A percentile compares a stretch with the other conserved stretches of the same genome.
Conservation (phyloP, 164 flowering plant species). For the Cinnamomum chago region DNA sequence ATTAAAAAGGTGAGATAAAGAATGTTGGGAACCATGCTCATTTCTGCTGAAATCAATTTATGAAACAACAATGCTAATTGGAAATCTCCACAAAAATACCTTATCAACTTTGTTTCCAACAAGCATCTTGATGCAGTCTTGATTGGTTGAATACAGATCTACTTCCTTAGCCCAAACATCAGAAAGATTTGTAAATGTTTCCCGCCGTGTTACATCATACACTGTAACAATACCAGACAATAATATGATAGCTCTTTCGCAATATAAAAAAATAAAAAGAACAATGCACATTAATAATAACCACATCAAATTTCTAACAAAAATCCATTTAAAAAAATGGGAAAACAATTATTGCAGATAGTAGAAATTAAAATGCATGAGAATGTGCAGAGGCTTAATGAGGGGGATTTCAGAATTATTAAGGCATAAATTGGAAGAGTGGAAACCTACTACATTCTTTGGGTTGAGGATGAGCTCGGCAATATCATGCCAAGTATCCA, state of each 20-base stretch:
- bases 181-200: conserved; percentile 77
- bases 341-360: not conserved
- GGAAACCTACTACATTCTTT: too few relatives aligned
- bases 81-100: conserved; percentile 30
- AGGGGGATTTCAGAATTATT: too few relatives aligned
- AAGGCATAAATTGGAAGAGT: too few relatives aligned
- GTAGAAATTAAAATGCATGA: not conserved
- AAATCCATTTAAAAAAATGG: not conserved
- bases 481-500: too few relatives aligned
- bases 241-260: not conserved
- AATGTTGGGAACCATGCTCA: not conserved
- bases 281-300: too few relatives aligned
- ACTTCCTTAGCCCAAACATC: conserved; percentile 84
- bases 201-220: conserved; percentile 80
- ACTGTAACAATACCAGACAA: conserved; percentile 30
- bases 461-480: too few relatives aligned
- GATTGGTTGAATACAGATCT: conserved; percentile 76
- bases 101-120: conserved; percentile 88
- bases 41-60: not conserved
- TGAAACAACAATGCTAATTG: not conserved
- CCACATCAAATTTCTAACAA: not conserved
- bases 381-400: too few relatives aligned
- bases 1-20: not conserved
- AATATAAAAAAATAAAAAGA: not conserved
- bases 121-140: conserved; percentile 89